Evolutionary conservation across 2,329 filamentous ascomycete genomes (phyloP), one percentile per base, ranked within the genome.

Genomic region (Fusarium lateritium): DNA sequence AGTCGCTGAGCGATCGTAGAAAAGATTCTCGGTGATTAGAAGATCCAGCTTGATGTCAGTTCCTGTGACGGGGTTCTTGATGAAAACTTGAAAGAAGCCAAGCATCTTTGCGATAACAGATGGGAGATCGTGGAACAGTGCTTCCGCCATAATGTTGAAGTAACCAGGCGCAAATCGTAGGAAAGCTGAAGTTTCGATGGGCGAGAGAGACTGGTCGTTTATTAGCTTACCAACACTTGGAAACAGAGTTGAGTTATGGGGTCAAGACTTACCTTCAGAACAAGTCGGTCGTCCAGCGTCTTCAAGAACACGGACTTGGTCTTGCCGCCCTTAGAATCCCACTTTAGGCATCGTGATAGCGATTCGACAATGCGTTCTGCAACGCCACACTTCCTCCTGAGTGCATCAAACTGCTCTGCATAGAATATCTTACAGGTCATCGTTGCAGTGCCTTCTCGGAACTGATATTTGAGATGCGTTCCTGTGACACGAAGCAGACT

Each of bases 401-500:
- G 86, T 5, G 96, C 96, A 80, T 99, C 96, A 73, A 99, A 99
- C 68, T 98, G 96, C 78, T 98, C 96, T 0, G 96, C 96, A 75
- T 97, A 99, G 80, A 99, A 98, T 46, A 99, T 96, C 80, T 99
- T 99, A 84, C 97, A 98, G 50, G 95, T 91, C 88, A 98, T 97
- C 74, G 92, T 93, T 5, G 97, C 95, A n/a, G 92, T 90, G 1
- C 95, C 94, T 77, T 98, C 94, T 28, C 91, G 91, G 80, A 98
- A 99, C 63, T 97, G 94, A 77, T 98, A 99, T 76, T 97, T 97
- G 71, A 98, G 89, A 79, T 99, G 96, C 2, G 94, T 97, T 38
- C 95, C 94, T 1, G 93, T 97, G 31, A 91, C 88, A 67, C 94
- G 89, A 33, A 97, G 84, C 26, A 99, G 84, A 38, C 94, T 96